These are phyloP conservation scores for Areca catechu DNA, from an alignment of 176 grass and related monocot genomes.

Conservation along the genomic window DNA sequence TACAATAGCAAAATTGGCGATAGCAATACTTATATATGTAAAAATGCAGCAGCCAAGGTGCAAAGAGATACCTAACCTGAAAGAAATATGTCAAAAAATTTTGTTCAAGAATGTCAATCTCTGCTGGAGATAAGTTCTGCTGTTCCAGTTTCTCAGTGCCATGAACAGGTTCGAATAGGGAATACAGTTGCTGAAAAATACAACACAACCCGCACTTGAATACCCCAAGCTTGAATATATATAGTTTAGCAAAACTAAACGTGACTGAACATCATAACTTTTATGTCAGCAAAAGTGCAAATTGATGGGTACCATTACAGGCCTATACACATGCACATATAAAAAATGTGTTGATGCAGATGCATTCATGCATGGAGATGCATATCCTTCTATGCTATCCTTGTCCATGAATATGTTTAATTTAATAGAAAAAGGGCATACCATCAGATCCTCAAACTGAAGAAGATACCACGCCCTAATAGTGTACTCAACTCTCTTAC, in stretches of 20 bases:
- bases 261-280: too few relatives aligned
- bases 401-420: background rate
- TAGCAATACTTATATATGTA: too few relatives aligned
- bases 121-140: slow-evolving; percentile 55
- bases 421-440: slow-evolving; percentile 13
- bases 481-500: slow-evolving; percentile 86
- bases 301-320: too few relatives aligned
- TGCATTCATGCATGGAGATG: background rate
- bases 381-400: background rate
- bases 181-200: slow-evolving; percentile 60
- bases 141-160: slow-evolving; percentile 67
- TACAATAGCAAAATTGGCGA: too few relatives aligned
- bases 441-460: slow-evolving; percentile 98
- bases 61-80: slow-evolving; percentile 27
- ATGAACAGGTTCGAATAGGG: slow-evolving; percentile 82
- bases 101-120: slow-evolving; percentile 72
- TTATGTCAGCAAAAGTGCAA: too few relatives aligned
- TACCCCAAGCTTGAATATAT: too few relatives aligned
- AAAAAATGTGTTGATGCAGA: slow-evolving; percentile 2
- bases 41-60: too few relatives aligned
- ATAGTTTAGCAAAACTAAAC: too few relatives aligned
- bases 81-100: slow-evolving; percentile 87
- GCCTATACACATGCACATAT: too few relatives aligned
- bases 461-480: slow-evolving; percentile 94
- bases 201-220: too few relatives aligned